Evolutionary conservation across 2,329 filamentous ascomycete genomes (phyloP), one percentile per base, ranked within the genome.

Genomic region (Ascochyta clinopodiicola): DNA sequence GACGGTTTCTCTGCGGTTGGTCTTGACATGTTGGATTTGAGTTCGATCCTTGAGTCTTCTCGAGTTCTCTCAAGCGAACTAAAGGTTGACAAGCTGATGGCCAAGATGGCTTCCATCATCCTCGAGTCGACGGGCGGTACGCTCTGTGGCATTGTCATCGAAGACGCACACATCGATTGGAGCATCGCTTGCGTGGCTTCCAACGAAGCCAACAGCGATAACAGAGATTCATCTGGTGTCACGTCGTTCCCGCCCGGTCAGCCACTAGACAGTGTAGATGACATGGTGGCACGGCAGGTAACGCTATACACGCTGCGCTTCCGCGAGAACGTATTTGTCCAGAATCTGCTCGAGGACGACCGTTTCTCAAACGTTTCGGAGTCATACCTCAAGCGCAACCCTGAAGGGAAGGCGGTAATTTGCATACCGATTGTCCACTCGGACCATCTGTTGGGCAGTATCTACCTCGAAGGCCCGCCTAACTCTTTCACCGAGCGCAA

Each of bases 61-160:
- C 90, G 92, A 69, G 84, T 93, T 38, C 87, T 94, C 38, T 93
- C 90, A 4, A 92, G 89, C 15, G 88, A 92, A 45, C 76, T 94
- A 10, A 84, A 89, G 61, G 85, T 93, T 12, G 89, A 93, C 60
- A 84, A 88, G 64, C 81, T 94, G 4, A 82, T 93, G 57, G 87
- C 88, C 67, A 92, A 90, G 37, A 91, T 94, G 86, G 91, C 89
- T 63, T 87, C 91, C 58, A 90, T 93, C 59, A 91, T 93, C 44
- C 75, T 93, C 24, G 88, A 92, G 63, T 91, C 88, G 0, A 92
- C 89, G 46, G 89, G 89, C 35, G 89, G 88, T 8, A 88, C 88
- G 2, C 80, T 89, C 6, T 89, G 88, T 17, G 89, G 88, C 13
- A 89, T 94, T 48, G 82, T 92, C 21, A 86, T 92, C 8, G 86